Evolutionary conservation across 2,329 filamentous ascomycete genomes (phyloP).

Genomic region (Sporothrix brunneoviolacea): DNA sequence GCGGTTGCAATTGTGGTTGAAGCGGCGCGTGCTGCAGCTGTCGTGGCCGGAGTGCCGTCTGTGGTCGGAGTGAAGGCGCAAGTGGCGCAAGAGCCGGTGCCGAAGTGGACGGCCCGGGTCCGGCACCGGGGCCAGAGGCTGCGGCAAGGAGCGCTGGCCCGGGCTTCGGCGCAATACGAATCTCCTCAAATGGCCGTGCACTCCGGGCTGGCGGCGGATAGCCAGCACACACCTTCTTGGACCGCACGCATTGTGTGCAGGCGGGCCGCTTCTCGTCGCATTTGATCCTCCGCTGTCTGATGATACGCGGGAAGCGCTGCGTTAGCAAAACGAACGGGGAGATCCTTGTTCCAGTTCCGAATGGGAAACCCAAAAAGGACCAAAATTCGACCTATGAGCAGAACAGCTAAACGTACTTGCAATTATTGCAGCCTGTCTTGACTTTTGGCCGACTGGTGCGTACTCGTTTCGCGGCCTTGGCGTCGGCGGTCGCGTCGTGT

Average conservation of each 20-base stretch:
- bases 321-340: neutral
- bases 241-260: slow-evolving; percentile 53
- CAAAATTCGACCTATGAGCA: slow-evolving; percentile 15
- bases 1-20: slow-evolving; percentile 8
- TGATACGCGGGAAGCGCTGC: slow-evolving; percentile 14
- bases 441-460: slow-evolving; percentile 55
- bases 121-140: slow-evolving; percentile 17
- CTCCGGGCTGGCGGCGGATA: slow-evolving; percentile 53
- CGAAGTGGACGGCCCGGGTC: too few relatives aligned
- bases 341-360: too few relatives aligned
- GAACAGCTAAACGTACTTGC: slow-evolving; percentile 49
- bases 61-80: too few relatives aligned
- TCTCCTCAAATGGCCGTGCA: slow-evolving; percentile 38
- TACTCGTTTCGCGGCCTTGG: slow-evolving; percentile 31
- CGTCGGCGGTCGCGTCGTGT: neutral
- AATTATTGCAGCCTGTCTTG: slow-evolving; percentile 60
- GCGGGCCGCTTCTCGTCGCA: slow-evolving; percentile 58
- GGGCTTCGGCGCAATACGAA: slow-evolving; percentile 46
- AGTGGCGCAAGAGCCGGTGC: neutral
- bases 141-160: slow-evolving; percentile 14
- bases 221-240: slow-evolving; percentile 52
- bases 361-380: too few relatives aligned
- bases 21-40: neutral
- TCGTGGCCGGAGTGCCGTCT: too few relatives aligned
- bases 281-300: slow-evolving; percentile 55